Conservation (phyloP, 2,329 filamentous ascomycete species). For the Pseudocercospora ulei region DNA sequence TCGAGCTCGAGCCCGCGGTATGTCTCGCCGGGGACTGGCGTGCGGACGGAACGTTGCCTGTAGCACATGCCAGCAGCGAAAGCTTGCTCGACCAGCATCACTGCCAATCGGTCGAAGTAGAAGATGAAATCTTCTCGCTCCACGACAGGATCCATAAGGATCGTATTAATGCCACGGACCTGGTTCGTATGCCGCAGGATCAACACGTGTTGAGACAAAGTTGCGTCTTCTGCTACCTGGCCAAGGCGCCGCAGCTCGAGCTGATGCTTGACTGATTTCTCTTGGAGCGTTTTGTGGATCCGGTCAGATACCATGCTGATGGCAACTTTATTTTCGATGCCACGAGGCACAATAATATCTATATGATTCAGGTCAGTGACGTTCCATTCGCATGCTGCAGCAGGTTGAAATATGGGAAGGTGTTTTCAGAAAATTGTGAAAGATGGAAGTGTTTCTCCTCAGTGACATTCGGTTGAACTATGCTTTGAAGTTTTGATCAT, state of each 20-base stretch:
- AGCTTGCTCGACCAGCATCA: conserved; percentile 75
- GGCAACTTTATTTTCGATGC: conserved; percentile 87
- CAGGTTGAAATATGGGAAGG: conserved; percentile 1
- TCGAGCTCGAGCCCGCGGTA: conserved; percentile 64
- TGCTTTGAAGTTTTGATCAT: conserved; percentile 35
- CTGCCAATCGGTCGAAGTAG: conserved; percentile 83
- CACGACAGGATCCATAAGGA: conserved; percentile 72
- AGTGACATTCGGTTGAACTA: conserved; percentile 37
- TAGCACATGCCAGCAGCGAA: conserved; percentile 65
- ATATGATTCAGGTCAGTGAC: conserved; percentile 17
- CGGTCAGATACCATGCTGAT: conserved; percentile 90
- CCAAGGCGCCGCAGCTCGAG: conserved; percentile 69
- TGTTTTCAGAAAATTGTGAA: conserved; percentile 33
- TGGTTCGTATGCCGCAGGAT: conserved; percentile 69
- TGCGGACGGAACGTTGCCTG: conserved; percentile 53
- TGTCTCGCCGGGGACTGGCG: conserved; percentile 52
- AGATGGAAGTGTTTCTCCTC: conserved; percentile 35
- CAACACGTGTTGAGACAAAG: conserved; percentile 64
- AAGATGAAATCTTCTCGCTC: conserved; percentile 87
- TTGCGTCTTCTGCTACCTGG: conserved; percentile 54
- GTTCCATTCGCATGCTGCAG: neutral
- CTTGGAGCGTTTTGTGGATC: conserved; percentile 73
- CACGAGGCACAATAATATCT: conserved; percentile 90
- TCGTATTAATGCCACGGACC: conserved; percentile 77
- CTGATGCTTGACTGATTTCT: conserved; percentile 77